Base-by-base conservation (phyloP, 257 asterid genomes). In the Cinchona pubescens region DNA sequence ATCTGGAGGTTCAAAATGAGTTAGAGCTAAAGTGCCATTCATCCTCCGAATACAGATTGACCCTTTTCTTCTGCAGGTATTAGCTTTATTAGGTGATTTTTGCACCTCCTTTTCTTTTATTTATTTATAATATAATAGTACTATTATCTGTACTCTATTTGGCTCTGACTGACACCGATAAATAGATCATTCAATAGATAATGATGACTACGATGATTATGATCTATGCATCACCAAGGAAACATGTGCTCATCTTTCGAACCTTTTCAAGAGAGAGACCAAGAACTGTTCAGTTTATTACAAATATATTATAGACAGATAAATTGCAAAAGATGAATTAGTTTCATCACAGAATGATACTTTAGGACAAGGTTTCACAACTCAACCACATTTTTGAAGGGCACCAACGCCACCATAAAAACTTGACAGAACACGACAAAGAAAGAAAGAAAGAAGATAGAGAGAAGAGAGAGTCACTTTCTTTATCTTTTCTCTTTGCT, bases 11-110 rank as follows among this genome's bases (percentile, higher is more conserved):
- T 81, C 86, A 65, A 63, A 78, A 69, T 68, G 75, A 21, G 56
- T 46, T 51, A 82, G 72, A 76, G n/a, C n/a, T n/a, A n/a, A n/a
- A n/a, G n/a, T n/a, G n/a, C 85, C 85, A 85, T 76, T 83, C 89
- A 86, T 86, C 58, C 69, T 79, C 75, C 30, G 10, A 21, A 56
- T 69, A 72, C 73, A 38, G 70, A 75, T 56, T 66, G 64, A 46
- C 67, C 60, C 46, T 27, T 35, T 30, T 46, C 67, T 34, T 27
- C 9, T 58, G 16, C 35, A 25, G 16, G 35, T 25, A 34, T 58
- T 12, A 25, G 34, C 64, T 25, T 27, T 58, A 58, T 58, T 27
- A 7, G 10, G 64, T 49, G 60, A 55, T 59, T 23, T 46, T 34
- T 71, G 38, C 59, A 19, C 19, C 65, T 30, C 65, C 76, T 74